Base-by-base conservation (phyloP, 805 yeast species). In the Wickerhamomyces xylosicus region DNA sequence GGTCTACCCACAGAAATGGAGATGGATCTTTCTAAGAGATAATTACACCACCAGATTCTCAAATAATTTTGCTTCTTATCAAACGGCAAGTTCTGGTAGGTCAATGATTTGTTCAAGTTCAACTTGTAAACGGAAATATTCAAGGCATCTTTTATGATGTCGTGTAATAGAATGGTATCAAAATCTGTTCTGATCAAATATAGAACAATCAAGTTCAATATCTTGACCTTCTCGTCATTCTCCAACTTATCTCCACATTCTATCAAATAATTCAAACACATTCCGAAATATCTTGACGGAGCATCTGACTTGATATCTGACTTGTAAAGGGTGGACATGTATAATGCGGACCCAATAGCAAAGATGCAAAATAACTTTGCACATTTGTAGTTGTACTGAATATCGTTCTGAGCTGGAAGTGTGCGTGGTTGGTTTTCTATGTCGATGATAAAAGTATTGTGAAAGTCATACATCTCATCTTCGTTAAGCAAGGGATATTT, bases 21-120 rank as follows among this genome's bases (percentile, higher is more conserved):
- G 36, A 76, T 72, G 59, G 77, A 67, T 50, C 81, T 67, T 49
- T 78, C 85, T 34, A 75, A 50, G n/a, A 74, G 49, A 52, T 77
- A 78, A 7, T 71, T 70, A 51, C 79, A 72, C 84, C 84, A 78
- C 59, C 79, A 78, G 15, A 74, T 57, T 45, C 83, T 63, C 56
- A 74, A 54, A 48, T 64, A 67, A 38, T 63, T 62, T 44, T 68
- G 66, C 40, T 54, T 52, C 28, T 50, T 53, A 6, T 47, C 39
- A 27, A 51, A 46, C 10, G 46, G 36, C 13, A 51, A 50, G 25
- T 53, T 53, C 32, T 48, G 41, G 46, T 69, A 69, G 3, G 66
- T 47, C 33, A 48, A 50, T 13, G 58, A 48, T 44, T 60, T 64
- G 47, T 69, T 66, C 27, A 69, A 48, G 13, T 56, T 51, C 33